A percentile compares a stretch with the other conserved stretches of the same genome.
phyloP scores from a whole-genome alignment of 495 filamentous ascomycete genomes.

The Hapsidospora chrysogenum region DNA sequence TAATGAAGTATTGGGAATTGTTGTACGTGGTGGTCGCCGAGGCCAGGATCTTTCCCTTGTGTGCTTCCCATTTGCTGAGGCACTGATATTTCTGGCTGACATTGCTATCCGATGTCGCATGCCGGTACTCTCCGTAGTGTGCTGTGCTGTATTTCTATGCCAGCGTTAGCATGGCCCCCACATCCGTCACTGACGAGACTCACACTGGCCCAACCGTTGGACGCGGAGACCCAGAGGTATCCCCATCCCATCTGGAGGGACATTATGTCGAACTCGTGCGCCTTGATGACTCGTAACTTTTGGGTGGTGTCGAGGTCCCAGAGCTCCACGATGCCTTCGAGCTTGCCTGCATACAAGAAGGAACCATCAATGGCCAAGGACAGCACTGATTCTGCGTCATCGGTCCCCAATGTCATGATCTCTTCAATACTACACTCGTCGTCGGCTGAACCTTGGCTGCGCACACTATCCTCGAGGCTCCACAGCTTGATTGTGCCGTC shows the following conservation, averaged over 20 bases:
- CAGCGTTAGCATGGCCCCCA: too few relatives aligned
- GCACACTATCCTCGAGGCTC: slow-evolving; percentile 35
- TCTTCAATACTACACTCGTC: slow-evolving; percentile 27
- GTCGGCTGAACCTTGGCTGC: slow-evolving; percentile 12
- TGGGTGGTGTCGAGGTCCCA: slow-evolving; percentile 96
- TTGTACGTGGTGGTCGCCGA: slow-evolving; percentile 55
- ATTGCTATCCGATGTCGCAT: slow-evolving; percentile 34
- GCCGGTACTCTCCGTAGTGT: slow-evolving; percentile 32
- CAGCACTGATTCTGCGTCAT: slow-evolving; percentile 63
- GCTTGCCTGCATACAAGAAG: slow-evolving; percentile 76
- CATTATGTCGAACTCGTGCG: slow-evolving; percentile 70
- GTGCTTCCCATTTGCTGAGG: slow-evolving; percentile 67
- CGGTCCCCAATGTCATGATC: slow-evolving; percentile 54
- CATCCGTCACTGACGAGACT: too few relatives aligned
- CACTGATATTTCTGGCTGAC: slow-evolving; percentile 84
- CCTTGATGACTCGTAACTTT: slow-evolving; percentile 66
- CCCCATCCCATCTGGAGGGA: slow-evolving; percentile 69
- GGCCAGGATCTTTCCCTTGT: slow-evolving; percentile 74
- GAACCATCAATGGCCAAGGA: slow-evolving; percentile 72
- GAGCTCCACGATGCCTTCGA: slow-evolving; percentile 82
- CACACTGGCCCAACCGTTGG: slow-evolving; percentile 69
- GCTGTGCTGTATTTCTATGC: slow-evolving; percentile 39
- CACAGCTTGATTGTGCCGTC: slow-evolving; percentile 89
- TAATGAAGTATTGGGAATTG: slow-evolving; percentile 63
- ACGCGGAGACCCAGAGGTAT: slow-evolving; percentile 67